Conservation (phyloP, 2,329 filamentous ascomycete species). For the Penicillium sp. region DNA sequence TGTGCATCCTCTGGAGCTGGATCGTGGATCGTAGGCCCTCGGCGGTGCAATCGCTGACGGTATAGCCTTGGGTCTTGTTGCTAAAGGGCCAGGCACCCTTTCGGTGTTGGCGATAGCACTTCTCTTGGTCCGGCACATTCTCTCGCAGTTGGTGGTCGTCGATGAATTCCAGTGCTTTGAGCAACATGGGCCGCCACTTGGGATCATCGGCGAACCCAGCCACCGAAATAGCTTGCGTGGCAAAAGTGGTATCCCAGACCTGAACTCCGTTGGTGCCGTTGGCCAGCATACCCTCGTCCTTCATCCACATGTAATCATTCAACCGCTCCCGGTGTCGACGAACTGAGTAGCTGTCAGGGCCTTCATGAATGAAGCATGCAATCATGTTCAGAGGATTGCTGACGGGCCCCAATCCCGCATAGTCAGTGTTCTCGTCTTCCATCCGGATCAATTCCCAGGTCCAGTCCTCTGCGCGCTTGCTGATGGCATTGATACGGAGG, state of each 20-base stretch:
- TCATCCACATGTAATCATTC: constrained; percentile 86
- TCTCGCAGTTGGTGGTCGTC: constrained; percentile 88
- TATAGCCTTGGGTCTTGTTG: constrained; percentile 86
- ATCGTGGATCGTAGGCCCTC: constrained; percentile 86
- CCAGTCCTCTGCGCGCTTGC: constrained; percentile 70
- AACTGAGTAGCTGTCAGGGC: constrained; percentile 65
- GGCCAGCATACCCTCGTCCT: constrained; percentile 83
- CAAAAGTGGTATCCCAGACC: constrained; percentile 90
- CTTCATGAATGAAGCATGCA: constrained; percentile 76
- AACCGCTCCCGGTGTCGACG: constrained; percentile 72
- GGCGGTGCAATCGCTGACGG: constrained; percentile 88
- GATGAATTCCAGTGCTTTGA: constrained; percentile 74
- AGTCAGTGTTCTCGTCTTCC: constrained; percentile 91
- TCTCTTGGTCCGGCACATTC: constrained; percentile 67
- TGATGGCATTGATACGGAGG: constrained; percentile 60
- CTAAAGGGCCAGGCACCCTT: constrained; percentile 97
- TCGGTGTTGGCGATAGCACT: constrained; percentile 81
- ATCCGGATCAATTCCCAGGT: constrained; percentile 76
- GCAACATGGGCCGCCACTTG: constrained; percentile 76
- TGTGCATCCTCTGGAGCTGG: constrained; percentile 70
- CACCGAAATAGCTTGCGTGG: constrained; percentile 74
- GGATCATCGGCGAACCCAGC: constrained; percentile 70
- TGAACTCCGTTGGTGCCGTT: constrained; percentile 99
- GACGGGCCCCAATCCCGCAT: constrained; percentile 77
- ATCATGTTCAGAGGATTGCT: constrained; percentile 88